These are phyloP conservation scores for Lipomyces sp. DNA, from an alignment of 805 yeast genomes.

Conservation along the genomic window DNA sequence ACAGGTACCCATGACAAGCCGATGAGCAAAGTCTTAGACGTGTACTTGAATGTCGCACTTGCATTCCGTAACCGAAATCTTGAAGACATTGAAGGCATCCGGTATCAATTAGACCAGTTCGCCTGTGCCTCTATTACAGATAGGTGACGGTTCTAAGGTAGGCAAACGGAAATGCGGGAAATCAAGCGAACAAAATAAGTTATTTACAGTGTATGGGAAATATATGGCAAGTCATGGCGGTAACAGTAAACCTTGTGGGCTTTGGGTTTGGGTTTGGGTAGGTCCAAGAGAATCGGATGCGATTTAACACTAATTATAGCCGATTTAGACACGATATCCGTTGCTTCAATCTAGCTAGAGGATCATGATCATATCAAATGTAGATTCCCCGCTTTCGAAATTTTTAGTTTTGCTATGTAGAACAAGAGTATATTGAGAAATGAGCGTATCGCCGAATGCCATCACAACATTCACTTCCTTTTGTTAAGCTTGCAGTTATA, in stretches of 20 bases:
- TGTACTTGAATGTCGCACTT: slow-evolving; percentile 5
- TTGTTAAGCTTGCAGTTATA: not conserved
- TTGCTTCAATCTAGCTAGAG: no score
- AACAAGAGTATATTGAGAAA: no score
- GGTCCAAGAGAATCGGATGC: no score
- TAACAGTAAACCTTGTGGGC: no score
- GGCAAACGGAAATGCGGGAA: not conserved
- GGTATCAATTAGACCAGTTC: not conserved
- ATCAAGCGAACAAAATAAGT: not conserved
- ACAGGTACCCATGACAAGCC: slow-evolving; percentile 82
- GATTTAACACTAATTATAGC: no score
- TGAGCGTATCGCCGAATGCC: not conserved
- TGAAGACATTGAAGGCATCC: not conserved
- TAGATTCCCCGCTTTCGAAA: no score
- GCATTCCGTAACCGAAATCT: not conserved
- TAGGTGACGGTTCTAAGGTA: not conserved
- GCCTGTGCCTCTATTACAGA: not conserved
- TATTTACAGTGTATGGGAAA: not conserved
- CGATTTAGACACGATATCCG: no score
- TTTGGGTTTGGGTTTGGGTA: no score
- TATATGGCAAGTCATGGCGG: not conserved
- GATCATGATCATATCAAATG: no score
- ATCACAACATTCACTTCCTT: not conserved
- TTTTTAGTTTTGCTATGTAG: no score
- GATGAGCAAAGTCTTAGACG: slow-evolving; percentile 40